Evolutionary conservation across 208 protist species (phyloP).

Genomic region (Acanthamoeba rhysodes): DNA sequence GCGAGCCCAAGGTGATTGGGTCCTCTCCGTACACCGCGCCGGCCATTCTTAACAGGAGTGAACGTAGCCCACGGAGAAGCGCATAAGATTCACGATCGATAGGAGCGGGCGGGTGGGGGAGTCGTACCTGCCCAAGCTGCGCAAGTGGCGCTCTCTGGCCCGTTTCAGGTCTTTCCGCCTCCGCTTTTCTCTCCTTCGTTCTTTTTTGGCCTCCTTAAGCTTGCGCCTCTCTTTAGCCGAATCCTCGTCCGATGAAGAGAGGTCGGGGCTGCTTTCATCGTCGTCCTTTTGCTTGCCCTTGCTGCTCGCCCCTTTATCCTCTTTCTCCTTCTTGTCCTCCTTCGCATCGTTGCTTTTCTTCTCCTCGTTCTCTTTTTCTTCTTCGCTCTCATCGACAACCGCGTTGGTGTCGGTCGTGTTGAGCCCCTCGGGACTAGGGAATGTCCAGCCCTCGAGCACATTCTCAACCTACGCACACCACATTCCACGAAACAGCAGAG

Average conservation of each 20-base stretch:
- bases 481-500: too few species aligned
- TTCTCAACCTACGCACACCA: slow-evolving; percentile 17
- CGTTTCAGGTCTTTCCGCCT: not conserved
- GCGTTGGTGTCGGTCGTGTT: not conserved
- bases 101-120: too few species aligned
- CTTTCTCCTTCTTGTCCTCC: not conserved
- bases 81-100: not conserved
- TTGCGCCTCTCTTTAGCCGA: not conserved
- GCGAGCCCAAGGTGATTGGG: slow-evolving; percentile 2
- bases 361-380: not conserved
- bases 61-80: not conserved
- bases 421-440: not conserved
- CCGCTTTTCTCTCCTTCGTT: not conserved
- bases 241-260: not conserved
- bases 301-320: too few species aligned
- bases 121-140: not conserved
- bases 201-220: not conserved
- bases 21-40: slow-evolving; percentile 23
- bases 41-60: not conserved
- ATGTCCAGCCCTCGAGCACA: slow-evolving; percentile 72
- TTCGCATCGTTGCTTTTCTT: not conserved
- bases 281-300: too few species aligned
- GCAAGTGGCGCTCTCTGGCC: not conserved
- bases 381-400: not conserved
- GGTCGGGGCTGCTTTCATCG: not conserved